Evolutionary conservation across 2,329 filamentous ascomycete species (phyloP), one percentile per base, ranked within the genome.

Genomic region (Alternaria triticina): DNA sequence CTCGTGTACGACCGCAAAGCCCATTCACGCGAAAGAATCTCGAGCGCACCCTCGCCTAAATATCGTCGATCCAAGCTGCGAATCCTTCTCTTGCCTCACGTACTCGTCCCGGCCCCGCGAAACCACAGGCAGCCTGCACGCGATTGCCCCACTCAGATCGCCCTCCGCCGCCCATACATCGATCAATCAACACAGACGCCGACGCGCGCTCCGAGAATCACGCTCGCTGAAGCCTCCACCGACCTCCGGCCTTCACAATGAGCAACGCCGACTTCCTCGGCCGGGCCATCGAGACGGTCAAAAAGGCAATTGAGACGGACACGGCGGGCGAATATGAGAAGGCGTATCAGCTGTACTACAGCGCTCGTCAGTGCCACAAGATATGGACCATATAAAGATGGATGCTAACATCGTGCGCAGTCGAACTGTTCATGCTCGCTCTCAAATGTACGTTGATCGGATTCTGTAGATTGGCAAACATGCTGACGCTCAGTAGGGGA

Each of bases 391-490:
- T 30, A 28, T n/a, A 6, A 5, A 22, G n/a, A 12, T 20, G 43
- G 12, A 57, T 43, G 51, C 65, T 75, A 67, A 79, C 65, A 45
- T 28, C 12, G 15, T 36, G 13, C 60, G 30, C 33, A 82, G 91
- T 99, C 73, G 95, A 99, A 83, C 89, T 98, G 62, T 99, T 98
- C 86, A 97, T 99, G 92, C 91, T 98, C 65, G 96, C 96, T 33
- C 87, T 99, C 64, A 99, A 99, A 86, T 99, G 95, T 81, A 72
- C 57, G 71, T 36, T 11, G 17, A 20, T 27, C 9, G 33, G 67
- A 63, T n/a, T 55, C 28, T 57, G 17, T 47, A 47, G 43, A 33
- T 28, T 33, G 57, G 45, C 20, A 36, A 22, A 54, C 11, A 20
- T 59, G 71, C 73, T 76, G 52, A 74, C 54, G 15, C 40, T 50